phyloP scores from a whole-genome alignment of 306 rosid species.

The Vigna reflexopilosa region DNA sequence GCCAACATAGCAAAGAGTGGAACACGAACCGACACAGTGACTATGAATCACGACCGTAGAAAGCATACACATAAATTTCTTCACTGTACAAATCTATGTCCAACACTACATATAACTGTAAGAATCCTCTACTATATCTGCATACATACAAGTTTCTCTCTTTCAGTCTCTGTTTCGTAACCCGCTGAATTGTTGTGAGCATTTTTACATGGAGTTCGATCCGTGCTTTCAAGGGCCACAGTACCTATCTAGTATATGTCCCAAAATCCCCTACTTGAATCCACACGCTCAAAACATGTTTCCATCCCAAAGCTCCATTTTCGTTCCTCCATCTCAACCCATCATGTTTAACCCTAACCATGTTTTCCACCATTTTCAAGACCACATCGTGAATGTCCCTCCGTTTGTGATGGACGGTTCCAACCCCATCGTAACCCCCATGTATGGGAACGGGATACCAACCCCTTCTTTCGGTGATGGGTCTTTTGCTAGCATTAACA shows the following conservation, averaged over 20 bases:
- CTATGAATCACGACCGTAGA: slow-evolving; percentile 46
- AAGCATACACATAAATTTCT: slow-evolving; percentile 20
- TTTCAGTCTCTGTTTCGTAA: background rate
- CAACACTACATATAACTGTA: slow-evolving; percentile 16
- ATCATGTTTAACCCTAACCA: background rate
- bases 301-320: background rate
- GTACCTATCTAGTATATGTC: background rate
- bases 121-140: background rate
- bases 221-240: background rate
- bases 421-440: background rate
- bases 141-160: background rate
- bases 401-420: background rate
- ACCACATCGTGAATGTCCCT: background rate
- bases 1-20: background rate
- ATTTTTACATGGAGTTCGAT: background rate
- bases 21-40: slow-evolving; percentile 55
- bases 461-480: background rate
- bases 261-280: background rate
- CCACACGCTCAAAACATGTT: background rate
- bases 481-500: background rate
- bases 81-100: slow-evolving; percentile 22
- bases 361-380: background rate
- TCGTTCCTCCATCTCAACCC: background rate
- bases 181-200: background rate
- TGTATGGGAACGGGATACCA: background rate